phyloP scores from a whole-genome alignment of 257 asterid species.

The Anisodus tanguticus region DNA sequence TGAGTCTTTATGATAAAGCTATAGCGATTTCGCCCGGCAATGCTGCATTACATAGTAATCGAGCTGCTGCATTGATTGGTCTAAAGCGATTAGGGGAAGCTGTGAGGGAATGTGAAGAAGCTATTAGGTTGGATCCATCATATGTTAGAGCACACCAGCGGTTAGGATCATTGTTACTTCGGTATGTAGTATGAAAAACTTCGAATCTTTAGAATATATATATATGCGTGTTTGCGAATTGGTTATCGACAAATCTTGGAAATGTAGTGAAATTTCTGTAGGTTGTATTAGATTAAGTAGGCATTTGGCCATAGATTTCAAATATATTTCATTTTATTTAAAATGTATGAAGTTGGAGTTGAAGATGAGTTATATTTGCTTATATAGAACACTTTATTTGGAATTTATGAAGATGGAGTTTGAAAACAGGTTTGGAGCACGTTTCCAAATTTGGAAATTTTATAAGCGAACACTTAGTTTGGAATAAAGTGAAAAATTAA shows the following conservation, averaged over 20 bases:
- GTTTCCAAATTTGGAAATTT: no score
- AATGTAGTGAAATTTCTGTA: not conserved
- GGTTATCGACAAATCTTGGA: not conserved
- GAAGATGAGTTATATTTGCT: no score
- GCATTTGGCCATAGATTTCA: no score
- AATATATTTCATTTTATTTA: no score
- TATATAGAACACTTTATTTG: no score
- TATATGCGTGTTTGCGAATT: slow-evolving; percentile 9
- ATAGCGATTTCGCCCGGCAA: slow-evolving; percentile 56
- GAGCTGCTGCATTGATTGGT: slow-evolving; percentile 71
- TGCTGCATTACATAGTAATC: slow-evolving; percentile 58
- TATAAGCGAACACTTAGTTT: no score
- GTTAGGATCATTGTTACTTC: slow-evolving; percentile 64
- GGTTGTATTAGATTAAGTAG: not conserved
- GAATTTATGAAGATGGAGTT: no score
- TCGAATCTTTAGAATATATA: slow-evolving; percentile 31
- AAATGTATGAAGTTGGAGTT: no score
- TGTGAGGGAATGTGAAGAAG: slow-evolving; percentile 54
- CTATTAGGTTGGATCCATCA: slow-evolving; percentile 49
- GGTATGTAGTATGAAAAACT: slow-evolving; percentile 52
- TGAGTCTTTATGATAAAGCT: slow-evolving; percentile 67
- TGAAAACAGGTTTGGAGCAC: no score
- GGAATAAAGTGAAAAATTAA: no score
- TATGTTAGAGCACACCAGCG: slow-evolving; percentile 74
- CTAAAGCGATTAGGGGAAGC: slow-evolving; percentile 57